Percentiles rank a stretch among this genome's conserved stretches.
Conservation (phyloP, 1,284 basidiomycete species). For the Blastosporella zonata region DNA sequence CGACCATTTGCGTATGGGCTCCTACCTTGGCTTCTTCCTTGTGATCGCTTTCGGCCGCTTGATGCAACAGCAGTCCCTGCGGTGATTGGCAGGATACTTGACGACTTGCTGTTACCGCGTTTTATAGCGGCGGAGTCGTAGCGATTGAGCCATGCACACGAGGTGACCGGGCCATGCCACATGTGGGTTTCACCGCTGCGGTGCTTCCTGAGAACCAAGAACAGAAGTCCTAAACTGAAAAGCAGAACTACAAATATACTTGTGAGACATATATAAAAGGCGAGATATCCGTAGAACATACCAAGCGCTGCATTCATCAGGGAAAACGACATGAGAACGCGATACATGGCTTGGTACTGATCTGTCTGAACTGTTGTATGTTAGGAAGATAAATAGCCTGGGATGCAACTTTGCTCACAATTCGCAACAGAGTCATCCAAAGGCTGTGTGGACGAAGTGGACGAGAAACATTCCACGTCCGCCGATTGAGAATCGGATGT, state of each 20-base stretch:
- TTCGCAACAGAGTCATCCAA: constrained; percentile 49
- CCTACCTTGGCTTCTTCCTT: constrained; percentile 6
- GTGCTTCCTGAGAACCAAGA: constrained; percentile 64
- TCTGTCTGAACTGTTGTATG: constrained; percentile 55
- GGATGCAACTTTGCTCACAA: constrained; percentile 45
- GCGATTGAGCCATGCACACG: constrained; percentile 67
- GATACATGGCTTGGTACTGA: constrained; percentile 78
- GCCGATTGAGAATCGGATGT: constrained; percentile 72
- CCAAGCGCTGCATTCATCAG: constrained; percentile 71
- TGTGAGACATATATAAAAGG: constrained; percentile 18
- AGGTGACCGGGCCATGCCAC: constrained; percentile 71
- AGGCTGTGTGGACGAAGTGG: constrained; percentile 43
- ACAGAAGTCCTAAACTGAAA: constrained; percentile 58
- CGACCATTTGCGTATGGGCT: constrained; percentile 20
- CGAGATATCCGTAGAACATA: constrained; percentile 25
- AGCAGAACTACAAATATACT: constrained; percentile 48
- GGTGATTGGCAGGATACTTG: constrained; percentile 23
- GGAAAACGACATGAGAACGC: constrained; percentile 73
- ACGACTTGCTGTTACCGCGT: constrained; percentile 26
- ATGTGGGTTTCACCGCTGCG: constrained; percentile 63
- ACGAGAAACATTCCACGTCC: constrained; percentile 76
- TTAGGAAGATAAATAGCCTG: constrained; percentile 10
- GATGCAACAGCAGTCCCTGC: constrained; percentile 7
- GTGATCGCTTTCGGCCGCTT: constrained; percentile 10
- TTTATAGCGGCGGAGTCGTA: constrained; percentile 35